Evolutionary conservation across 1,139 yeast genomes (phyloP).

Genomic region (Hanseniaspora sp.): DNA sequence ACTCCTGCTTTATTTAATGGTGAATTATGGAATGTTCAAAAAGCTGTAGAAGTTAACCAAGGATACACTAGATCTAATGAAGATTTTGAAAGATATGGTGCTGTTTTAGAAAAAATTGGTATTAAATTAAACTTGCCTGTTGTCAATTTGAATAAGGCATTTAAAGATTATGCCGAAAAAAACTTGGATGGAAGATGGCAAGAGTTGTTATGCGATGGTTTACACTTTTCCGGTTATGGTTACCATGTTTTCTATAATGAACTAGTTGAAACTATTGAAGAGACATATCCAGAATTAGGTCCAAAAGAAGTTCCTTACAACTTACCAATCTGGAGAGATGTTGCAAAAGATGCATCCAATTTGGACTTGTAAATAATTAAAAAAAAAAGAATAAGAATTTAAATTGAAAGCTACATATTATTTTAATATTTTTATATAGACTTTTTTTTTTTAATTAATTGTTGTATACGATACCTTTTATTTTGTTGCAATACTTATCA

Average conservation of each 20-base stretch:
- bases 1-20: conserved; percentile 55
- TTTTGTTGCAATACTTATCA: too few relatives aligned
- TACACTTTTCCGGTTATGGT: conserved; percentile 56
- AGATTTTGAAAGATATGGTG: conserved; percentile 39
- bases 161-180: conserved; percentile 25
- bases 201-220: conserved; percentile 43
- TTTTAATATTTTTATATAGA: not conserved
- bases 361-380: conserved; percentile 12
- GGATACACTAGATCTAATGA: conserved; percentile 36
- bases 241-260: conserved; percentile 43
- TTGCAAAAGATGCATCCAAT: conserved; percentile 23
- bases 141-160: conserved; percentile 42
- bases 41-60: conserved; percentile 26
- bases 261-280: conserved; percentile 33
- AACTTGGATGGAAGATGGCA: conserved; percentile 25
- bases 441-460: too few relatives aligned
- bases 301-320: conserved; percentile 33
- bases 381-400: not conserved
- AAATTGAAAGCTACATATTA: not conserved
- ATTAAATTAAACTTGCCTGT: conserved; percentile 38
- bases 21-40: conserved; percentile 30
- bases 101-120: conserved; percentile 41
- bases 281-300: conserved; percentile 38
- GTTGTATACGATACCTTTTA: too few relatives aligned
- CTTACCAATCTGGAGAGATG: conserved; percentile 35